Evolutionary conservation across 768 basidiomycete species (phyloP).

Genomic region (Russula compacta): DNA sequence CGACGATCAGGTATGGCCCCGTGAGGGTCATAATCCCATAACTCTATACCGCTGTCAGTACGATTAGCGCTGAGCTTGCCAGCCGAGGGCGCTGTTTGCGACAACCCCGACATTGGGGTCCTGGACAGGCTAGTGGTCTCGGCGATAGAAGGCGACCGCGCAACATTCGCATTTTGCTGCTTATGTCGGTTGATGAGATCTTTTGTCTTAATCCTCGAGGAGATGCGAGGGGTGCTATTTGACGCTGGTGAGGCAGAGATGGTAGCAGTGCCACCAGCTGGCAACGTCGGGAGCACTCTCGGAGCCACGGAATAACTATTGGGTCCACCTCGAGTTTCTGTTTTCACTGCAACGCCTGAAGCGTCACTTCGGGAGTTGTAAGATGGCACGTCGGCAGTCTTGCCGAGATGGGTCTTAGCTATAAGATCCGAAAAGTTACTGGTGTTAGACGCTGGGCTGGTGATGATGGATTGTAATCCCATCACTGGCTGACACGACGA

Average conservation of each 20-base stretch:
- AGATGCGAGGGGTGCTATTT: not conserved
- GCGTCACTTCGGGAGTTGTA: not conserved
- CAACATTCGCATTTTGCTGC: not conserved
- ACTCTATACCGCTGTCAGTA: conserved; percentile 10
- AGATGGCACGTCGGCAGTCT: not conserved
- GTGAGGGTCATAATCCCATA: conserved; percentile 9
- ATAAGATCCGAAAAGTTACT: too few relatives aligned
- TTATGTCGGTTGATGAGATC: conserved; percentile 16
- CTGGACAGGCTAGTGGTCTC: not conserved
- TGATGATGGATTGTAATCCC: not conserved
- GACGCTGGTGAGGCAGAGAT: not conserved
- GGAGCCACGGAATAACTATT: not conserved
- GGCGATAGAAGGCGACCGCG: not conserved
- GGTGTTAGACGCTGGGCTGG: not conserved
- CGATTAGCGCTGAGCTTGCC: not conserved
- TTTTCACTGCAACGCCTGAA: not conserved
- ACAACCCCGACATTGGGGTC: not conserved
- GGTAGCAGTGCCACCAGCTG: not conserved
- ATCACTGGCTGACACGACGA: not conserved
- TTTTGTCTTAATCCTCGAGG: conserved; percentile 11
- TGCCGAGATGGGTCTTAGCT: not conserved
- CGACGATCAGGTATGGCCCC: not conserved
- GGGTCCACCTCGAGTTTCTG: not conserved
- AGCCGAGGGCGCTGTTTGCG: not conserved
- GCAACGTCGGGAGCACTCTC: not conserved